These are phyloP conservation scores for Roridomyces roridus DNA, from an alignment of 768 basidiomycete species.

Conservation along the genomic window DNA sequence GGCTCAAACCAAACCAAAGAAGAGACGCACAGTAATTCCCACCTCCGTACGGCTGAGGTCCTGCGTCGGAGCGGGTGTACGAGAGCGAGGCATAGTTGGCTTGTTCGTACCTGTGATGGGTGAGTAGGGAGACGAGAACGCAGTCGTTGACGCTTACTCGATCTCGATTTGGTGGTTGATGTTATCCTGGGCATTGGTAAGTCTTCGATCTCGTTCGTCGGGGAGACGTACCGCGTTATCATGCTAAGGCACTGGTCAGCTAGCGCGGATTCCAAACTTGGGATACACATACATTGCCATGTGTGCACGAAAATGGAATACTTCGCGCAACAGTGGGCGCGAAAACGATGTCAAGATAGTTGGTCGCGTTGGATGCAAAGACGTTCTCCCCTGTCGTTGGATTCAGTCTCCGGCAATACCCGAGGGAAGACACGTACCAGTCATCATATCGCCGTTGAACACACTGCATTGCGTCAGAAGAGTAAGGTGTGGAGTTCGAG, in stretches of 20 bases:
- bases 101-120: slow-evolving; percentile 15
- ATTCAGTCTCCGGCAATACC: too few relatives aligned
- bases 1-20: too few relatives aligned
- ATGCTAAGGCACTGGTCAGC: not conserved
- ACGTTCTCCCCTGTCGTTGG: slow-evolving; percentile 1
- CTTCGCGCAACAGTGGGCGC: slow-evolving; percentile 5
- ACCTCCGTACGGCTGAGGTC: slow-evolving; percentile 11
- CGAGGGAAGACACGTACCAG: not conserved
- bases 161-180: slow-evolving; percentile 13
- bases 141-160: not conserved
- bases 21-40: slow-evolving; percentile 16
- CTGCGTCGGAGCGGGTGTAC: slow-evolving; percentile 12
- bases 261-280: not conserved
- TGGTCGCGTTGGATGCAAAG: slow-evolving; percentile 4
- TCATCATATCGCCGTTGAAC: slow-evolving; percentile 18
- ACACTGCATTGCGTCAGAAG: not conserved
- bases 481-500: not conserved
- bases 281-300: slow-evolving; percentile 9
- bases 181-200: not conserved
- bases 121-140: not conserved
- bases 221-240: slow-evolving; percentile 3
- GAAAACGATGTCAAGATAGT: slow-evolving; percentile 9
- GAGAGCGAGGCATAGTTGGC: slow-evolving; percentile 1
- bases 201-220: not conserved
- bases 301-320: slow-evolving; percentile 12